These are phyloP conservation scores for Trichoderma sp. DNA, from an alignment of 2,329 filamentous ascomycete species.

Conservation along the genomic window DNA sequence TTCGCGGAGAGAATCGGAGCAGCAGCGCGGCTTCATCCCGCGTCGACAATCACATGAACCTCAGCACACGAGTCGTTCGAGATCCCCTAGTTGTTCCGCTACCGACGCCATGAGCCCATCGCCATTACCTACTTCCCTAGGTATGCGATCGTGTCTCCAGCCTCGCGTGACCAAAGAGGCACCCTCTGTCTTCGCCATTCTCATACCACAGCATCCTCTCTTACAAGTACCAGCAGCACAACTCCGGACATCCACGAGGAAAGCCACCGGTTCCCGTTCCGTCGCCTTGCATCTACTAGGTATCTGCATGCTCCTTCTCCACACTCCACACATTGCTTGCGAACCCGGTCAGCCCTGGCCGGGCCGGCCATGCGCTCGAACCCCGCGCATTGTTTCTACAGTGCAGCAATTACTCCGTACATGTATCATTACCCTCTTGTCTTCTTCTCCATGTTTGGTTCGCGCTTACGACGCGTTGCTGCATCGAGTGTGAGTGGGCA, in stretches of 20 bases:
- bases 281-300: conserved; percentile 11
- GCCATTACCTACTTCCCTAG: neutral
- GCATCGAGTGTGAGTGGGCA: neutral
- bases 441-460: neutral
- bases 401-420: too few species aligned
- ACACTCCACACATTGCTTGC: conserved; percentile 11
- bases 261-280: neutral
- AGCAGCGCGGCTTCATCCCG: conserved; percentile 8
- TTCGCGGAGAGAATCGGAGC: conserved; percentile 27
- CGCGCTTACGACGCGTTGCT: neutral
- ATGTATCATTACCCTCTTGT: neutral
- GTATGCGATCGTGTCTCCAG: too few species aligned
- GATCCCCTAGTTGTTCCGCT: too few species aligned
- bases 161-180: neutral
- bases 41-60: neutral
- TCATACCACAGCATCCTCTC: neutral
- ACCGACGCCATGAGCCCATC: neutral
- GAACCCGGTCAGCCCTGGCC: conserved; percentile 17
- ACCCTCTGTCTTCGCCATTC: too few species aligned
- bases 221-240: neutral
- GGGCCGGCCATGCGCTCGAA: neutral
- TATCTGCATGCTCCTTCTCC: conserved; percentile 13
- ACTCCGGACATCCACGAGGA: too few species aligned
- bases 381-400: conserved; percentile 4
- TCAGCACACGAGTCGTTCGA: too few species aligned